A percentile compares a stretch with the other conserved stretches of the same genome.
phyloP scores from a whole-genome alignment of 768 basidiomycete genomes.

The Ephemerocybe angulata region DNA sequence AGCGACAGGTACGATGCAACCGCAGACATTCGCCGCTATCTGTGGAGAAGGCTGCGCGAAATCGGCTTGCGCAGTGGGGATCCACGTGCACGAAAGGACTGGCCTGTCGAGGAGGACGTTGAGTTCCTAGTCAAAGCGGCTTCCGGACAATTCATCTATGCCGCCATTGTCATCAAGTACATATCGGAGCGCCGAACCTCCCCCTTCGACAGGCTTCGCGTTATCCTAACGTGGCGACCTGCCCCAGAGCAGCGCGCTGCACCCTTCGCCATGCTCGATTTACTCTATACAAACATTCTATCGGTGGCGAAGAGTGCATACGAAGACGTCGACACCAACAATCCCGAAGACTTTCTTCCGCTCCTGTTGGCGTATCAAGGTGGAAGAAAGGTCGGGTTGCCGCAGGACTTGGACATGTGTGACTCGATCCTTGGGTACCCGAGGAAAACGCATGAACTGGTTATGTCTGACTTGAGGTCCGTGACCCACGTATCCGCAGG shows the following conservation, averaged over 20 bases:
- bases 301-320: neutral
- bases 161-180: conserved; percentile 9
- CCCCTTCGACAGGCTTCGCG: neutral
- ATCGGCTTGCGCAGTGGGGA: neutral
- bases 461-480: no score
- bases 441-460: no score
- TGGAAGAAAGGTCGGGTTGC: no score
- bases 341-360: no score
- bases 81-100: neutral
- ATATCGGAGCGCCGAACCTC: conserved; percentile 10
- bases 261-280: conserved; percentile 9
- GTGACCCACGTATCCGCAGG: no score
- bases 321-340: neutral
- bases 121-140: conserved; percentile 8
- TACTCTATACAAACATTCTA: conserved; percentile 8
- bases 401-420: no score
- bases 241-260: neutral
- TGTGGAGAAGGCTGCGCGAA: conserved; percentile 1
- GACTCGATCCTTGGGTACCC: no score
- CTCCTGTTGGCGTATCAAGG: no score
- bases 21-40: neutral
- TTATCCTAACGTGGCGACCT: neutral
- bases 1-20: conserved; percentile 6
- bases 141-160: conserved; percentile 15
- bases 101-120: conserved; percentile 10